Conservation (phyloP, 768 basidiomycete species). For the Lepiota venenata region DNA sequence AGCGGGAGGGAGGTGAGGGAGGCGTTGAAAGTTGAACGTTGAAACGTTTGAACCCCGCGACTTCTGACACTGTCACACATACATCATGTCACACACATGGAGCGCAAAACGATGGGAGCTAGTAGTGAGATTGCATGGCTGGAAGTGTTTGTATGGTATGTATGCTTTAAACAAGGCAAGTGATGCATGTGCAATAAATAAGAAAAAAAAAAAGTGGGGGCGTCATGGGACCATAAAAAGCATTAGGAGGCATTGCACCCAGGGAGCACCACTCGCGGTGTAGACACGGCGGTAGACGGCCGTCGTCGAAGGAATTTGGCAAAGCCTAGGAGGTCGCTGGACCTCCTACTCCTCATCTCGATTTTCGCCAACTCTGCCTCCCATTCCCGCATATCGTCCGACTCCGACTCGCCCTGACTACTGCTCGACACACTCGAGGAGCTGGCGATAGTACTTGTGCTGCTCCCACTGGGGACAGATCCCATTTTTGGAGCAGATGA, state of each 20-base stretch:
- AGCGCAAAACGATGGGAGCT: not conserved
- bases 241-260: slow-evolving; percentile 14
- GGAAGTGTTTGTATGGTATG: not conserved
- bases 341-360: slow-evolving; percentile 55
- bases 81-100: slow-evolving; percentile 8
- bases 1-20: not conserved
- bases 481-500: slow-evolving; percentile 17
- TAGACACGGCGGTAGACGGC: slow-evolving; percentile 17
- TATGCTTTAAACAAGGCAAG: not conserved
- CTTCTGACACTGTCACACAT: not conserved
- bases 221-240: not conserved
- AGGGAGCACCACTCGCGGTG: slow-evolving; percentile 14
- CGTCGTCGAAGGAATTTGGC: slow-evolving; percentile 34
- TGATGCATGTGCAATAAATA: slow-evolving; percentile 9
- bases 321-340: slow-evolving; percentile 46
- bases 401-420: slow-evolving; percentile 11
- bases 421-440: slow-evolving; percentile 26
- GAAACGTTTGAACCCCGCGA: no score
- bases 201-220: slow-evolving; percentile 5
- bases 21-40: no score
- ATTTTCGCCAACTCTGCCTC: slow-evolving; percentile 75
- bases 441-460: slow-evolving; percentile 30
- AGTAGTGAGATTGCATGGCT: not conserved
- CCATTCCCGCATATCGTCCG: slow-evolving; percentile 59
- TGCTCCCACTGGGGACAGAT: slow-evolving; percentile 29